A percentile compares a stretch with the other conserved stretches of the same genome.
These are phyloP conservation scores for Hypomyces perniciosus DNA, from an alignment of 2,329 filamentous ascomycete genomes.

Conservation along the genomic window DNA sequence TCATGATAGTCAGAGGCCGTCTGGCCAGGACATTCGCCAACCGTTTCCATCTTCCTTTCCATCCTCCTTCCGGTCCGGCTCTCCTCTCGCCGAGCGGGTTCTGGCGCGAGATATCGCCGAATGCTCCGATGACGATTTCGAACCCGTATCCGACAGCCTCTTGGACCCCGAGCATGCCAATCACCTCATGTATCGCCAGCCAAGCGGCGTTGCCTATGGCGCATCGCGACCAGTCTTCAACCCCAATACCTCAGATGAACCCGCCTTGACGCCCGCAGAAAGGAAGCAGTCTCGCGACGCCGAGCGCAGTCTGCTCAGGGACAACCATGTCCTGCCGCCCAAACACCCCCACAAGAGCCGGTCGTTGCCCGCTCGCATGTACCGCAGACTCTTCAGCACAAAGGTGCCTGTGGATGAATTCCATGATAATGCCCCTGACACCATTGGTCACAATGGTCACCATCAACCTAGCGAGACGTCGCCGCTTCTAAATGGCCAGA, in stretches of 20 bases:
- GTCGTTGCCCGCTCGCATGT: constrained; percentile 37
- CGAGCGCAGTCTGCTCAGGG: constrained; percentile 55
- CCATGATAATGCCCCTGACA: neutral
- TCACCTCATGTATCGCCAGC: constrained; percentile 64
- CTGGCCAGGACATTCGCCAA: constrained; percentile 12
- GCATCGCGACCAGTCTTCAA: constrained; percentile 65
- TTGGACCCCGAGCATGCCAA: constrained; percentile 33
- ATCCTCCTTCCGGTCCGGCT: constrained; percentile 51
- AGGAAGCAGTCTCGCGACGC: constrained; percentile 50
- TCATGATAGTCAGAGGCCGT: constrained; percentile 6
- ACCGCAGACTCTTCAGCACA: constrained; percentile 48
- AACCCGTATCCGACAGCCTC: constrained; percentile 23
- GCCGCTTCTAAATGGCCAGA: constrained; percentile 29
- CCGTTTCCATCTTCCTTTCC: constrained; percentile 23
- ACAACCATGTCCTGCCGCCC: constrained; percentile 60
- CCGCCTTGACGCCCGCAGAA: constrained; percentile 48
- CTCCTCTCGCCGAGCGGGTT: constrained; percentile 61
- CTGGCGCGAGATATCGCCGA: constrained; percentile 62
- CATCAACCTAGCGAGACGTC: constrained; percentile 37
- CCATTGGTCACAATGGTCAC: constrained; percentile 32
- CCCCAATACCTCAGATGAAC: constrained; percentile 42
- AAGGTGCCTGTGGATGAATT: constrained; percentile 36
- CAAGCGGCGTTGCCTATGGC: constrained; percentile 69
- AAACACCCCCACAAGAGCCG: constrained; percentile 40
- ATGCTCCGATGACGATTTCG: constrained; percentile 51